phyloP scores from a whole-genome alignment of 352 stramenopile genomes.

The Pythium dissimile region DNA sequence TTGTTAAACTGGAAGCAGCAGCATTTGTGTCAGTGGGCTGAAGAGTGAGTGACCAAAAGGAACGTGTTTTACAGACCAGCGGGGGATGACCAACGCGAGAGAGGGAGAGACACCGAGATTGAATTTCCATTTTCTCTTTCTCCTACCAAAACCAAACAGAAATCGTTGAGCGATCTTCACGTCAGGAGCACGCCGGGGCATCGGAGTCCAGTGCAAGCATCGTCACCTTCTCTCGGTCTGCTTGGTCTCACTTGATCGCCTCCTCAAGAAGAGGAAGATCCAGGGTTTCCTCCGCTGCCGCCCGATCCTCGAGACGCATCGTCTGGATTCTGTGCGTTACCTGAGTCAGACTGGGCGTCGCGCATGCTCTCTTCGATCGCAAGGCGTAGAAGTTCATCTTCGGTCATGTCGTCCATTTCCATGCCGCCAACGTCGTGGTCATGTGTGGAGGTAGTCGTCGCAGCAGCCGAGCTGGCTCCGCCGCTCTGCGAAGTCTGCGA shows the following conservation, averaged over 20 bases:
- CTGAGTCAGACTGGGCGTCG: slow-evolving; percentile 57
- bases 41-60: not conserved
- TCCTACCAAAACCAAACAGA: slow-evolving; percentile 26
- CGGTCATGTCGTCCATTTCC: slow-evolving; percentile 85
- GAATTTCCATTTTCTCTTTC: slow-evolving; percentile 14
- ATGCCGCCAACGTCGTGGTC: slow-evolving; percentile 78
- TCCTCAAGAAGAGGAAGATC: slow-evolving; percentile 35
- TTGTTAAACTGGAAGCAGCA: no score
- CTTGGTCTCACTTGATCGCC: not conserved
- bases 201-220: slow-evolving; percentile 1
- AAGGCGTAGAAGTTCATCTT: slow-evolving; percentile 80
- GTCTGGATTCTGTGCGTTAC: slow-evolving; percentile 48
- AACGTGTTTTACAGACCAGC: not conserved
- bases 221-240: slow-evolving; percentile 7
- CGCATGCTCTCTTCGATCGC: slow-evolving; percentile 88
- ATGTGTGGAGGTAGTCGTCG: slow-evolving; percentile 68
- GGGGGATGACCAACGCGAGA: slow-evolving; percentile 7
- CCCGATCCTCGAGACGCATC: slow-evolving; percentile 20
- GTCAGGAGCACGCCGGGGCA: not conserved
- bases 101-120: slow-evolving; percentile 23
- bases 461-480: slow-evolving; percentile 59
- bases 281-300: slow-evolving; percentile 36
- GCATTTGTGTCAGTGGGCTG: not conserved
- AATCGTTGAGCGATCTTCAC: slow-evolving; percentile 20
- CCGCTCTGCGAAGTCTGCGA: slow-evolving; percentile 70